Evolutionary conservation across 306 rosid genomes (phyloP).

Genomic region (Lablab purpureus): DNA sequence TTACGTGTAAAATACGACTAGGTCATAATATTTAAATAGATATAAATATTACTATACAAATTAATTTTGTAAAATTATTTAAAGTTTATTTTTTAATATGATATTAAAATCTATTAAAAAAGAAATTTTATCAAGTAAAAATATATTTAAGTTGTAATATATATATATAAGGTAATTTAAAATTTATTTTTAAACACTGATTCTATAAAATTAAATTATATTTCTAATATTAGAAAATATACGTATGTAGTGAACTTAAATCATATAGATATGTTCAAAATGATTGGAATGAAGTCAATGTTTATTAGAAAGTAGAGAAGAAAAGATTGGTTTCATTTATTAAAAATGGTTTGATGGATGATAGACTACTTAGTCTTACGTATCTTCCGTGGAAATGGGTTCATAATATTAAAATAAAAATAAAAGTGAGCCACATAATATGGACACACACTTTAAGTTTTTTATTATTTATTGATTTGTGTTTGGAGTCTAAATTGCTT

Average conservation of each 20-base stretch:
- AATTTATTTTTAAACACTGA: too few species aligned
- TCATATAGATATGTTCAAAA: neutral
- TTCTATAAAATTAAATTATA: too few species aligned
- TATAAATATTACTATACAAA: too few species aligned
- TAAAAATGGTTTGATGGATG: conserved; percentile 16
- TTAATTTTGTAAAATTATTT: too few species aligned
- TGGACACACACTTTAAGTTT: neutral
- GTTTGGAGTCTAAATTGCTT: conserved; percentile 25
- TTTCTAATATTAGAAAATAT: too few species aligned
- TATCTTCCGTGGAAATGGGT: conserved; percentile 5
- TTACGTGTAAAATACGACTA: too few species aligned
- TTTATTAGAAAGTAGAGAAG: neutral
- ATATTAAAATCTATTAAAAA: too few species aligned
- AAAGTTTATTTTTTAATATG: too few species aligned
- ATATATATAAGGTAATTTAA: too few species aligned
- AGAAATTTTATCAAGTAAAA: too few species aligned
- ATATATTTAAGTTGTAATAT: too few species aligned
- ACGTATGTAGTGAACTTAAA: neutral
- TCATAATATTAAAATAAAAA: neutral
- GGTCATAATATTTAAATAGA: too few species aligned
- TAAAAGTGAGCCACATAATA: neutral
- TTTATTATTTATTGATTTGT: neutral
- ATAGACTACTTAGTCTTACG: neutral
- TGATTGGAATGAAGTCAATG: neutral
- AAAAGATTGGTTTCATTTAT: neutral